Evolutionary conservation across 2,329 filamentous ascomycete species (phyloP).

Genomic region (Pseudohalonectria lignicola): DNA sequence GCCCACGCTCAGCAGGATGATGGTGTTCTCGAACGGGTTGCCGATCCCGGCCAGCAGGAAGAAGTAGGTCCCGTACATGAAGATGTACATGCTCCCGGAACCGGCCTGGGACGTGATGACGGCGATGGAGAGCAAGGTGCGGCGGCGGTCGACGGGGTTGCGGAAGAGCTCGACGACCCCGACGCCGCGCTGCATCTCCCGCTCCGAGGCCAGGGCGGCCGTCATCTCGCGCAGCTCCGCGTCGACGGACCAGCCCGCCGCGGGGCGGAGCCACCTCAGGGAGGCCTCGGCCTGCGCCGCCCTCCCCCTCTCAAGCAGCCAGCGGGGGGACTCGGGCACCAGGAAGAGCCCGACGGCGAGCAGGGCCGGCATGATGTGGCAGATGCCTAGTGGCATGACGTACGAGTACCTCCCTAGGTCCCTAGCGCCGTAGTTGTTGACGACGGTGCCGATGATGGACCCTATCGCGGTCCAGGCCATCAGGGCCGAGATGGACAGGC

Average conservation of each 20-base stretch:
- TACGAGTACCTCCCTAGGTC: constrained; percentile 17
- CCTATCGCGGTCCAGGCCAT: constrained; percentile 7
- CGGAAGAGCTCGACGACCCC: constrained; percentile 29
- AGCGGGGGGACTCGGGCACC: constrained; percentile 10
- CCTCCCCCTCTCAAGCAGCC: constrained; percentile 9
- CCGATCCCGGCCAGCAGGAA: constrained; percentile 39
- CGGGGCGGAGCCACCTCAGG: constrained; percentile 22
- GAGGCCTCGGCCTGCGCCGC: constrained; percentile 11
- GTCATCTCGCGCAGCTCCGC: constrained; percentile 21
- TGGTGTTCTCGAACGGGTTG: constrained; percentile 38
- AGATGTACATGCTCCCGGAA: constrained; percentile 30
- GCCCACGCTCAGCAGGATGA: constrained; percentile 34
- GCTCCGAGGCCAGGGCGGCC: constrained; percentile 21
- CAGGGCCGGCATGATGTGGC: constrained; percentile 9
- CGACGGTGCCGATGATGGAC: constrained; percentile 28
- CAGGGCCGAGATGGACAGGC: constrained; percentile 19
- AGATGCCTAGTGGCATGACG: constrained; percentile 19
- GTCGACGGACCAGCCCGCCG: constrained; percentile 16
- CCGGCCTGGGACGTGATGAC: constrained; percentile 31
- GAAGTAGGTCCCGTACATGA: constrained; percentile 40
- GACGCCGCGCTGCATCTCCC: constrained; percentile 18
- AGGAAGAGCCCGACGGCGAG: constrained; percentile 2
- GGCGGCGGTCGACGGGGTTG: constrained; percentile 3
- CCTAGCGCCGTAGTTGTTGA: constrained; percentile 23
- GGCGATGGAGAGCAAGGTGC: constrained; percentile 26